Evolutionary conservation across 192 early-diverging fungal species (phyloP).

Genomic region (Coemansia erecta): DNA sequence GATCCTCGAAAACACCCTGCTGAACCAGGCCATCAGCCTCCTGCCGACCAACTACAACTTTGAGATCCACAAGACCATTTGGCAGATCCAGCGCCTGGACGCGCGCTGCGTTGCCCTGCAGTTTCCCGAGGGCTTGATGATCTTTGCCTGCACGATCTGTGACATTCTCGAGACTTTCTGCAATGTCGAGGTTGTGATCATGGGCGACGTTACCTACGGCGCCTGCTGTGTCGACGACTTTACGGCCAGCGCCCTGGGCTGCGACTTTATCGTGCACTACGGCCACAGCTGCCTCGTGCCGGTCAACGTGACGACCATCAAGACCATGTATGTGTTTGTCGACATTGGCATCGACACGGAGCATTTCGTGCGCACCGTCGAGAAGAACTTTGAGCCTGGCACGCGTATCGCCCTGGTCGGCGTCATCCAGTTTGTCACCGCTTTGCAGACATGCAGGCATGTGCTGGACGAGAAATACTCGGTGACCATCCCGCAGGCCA

Average conservation of each 20-base stretch:
- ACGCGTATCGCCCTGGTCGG: conserved; percentile 79
- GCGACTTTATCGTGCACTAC: conserved; percentile 98
- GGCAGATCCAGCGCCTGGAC: conserved; percentile 73
- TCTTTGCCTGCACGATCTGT: conserved; percentile 89
- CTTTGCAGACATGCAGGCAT: conserved; percentile 68
- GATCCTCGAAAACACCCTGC: conserved; percentile 73
- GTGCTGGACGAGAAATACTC: conserved; percentile 58
- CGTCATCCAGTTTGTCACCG: conserved; percentile 92
- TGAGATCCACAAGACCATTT: conserved; percentile 96
- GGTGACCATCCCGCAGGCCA: conserved; percentile 84
- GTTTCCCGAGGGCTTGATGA: conserved; percentile 94
- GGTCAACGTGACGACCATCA: conserved; percentile 89
- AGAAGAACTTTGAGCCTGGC: conserved; percentile 78
- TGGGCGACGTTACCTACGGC: conserved; percentile 99
- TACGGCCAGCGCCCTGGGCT: conserved; percentile 85
- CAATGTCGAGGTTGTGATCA: conserved; percentile 86
- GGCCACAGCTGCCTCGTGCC: conserved; percentile 98
- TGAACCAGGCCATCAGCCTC: conserved; percentile 83
- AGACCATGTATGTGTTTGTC: conserved; percentile 97
- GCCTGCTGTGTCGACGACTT: conserved; percentile 99
- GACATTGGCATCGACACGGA: conserved; percentile 93
- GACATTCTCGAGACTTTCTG: conserved; percentile 86
- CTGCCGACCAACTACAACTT: conserved; percentile 98
- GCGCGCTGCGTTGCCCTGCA: conserved; percentile 91
- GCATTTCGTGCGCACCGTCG: conserved; percentile 90